Evolutionary conservation across 2,329 filamentous ascomycete genomes (phyloP), one percentile per base, ranked within the genome.

Genomic region (Colletotrichum sp.): DNA sequence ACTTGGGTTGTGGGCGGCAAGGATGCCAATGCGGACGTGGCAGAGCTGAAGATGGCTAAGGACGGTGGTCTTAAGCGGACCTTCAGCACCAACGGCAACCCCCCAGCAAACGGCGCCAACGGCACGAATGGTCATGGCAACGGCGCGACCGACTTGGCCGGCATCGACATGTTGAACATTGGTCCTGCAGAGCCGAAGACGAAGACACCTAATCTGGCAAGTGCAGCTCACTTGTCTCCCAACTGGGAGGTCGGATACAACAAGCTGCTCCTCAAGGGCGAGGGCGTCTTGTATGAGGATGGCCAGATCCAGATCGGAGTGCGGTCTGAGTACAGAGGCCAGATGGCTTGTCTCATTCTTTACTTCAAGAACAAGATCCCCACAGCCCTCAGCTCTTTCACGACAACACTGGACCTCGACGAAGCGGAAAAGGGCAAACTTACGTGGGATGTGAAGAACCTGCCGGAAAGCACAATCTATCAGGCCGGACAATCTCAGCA

Each of bases 1-100:
- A 99, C 97, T 3, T 99, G 97, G 97, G 94, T 98, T 30, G 95
- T 99, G n/a, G 96, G 96, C 77, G 96, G 96, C 76, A 98, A 98
- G 86, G 96, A 98, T 83, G 96, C 96, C 73, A 98, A 98, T 83
- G 89, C 92, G 2, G 95, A 98, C 82, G 89, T 92, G 60, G 91
- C 93, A 72, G 96, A 98, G 83, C 91, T 98, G 76, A 92, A 92
- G 78, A 91, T 98, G 85, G 93, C 93, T 34, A 95, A 97, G 84
- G 94, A 94, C 77, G 93, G 93, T 13, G 95, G 95, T 15, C 90
- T 98, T 72, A 98, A 96, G 87, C 93, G 96, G 79, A 94, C 95
- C 2, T 98, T 98, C 82, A 98, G 93, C 79, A 87, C 89, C 10
- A 88, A 89, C 78, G 89, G 88, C 59, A 90, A 89, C 79, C 63